phyloP scores from a whole-genome alignment of 2,329 filamentous ascomycete species.

The Cordyceps cateniannulata region DNA sequence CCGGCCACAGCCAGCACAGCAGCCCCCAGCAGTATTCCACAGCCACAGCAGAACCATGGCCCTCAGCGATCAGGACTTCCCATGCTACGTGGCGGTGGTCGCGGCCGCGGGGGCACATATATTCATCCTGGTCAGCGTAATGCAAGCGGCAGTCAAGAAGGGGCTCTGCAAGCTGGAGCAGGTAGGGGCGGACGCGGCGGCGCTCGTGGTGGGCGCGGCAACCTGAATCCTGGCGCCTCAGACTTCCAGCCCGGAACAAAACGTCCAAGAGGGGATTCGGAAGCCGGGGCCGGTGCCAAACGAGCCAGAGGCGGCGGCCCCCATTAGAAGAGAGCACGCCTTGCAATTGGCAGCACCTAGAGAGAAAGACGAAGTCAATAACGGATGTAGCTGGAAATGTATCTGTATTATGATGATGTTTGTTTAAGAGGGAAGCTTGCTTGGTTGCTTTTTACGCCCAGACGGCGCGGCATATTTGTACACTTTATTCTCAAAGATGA shows the following conservation, averaged over 20 bases:
- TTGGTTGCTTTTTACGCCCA: neutral
- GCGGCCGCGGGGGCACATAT: conserved; percentile 32
- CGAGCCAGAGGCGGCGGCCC: conserved; percentile 30
- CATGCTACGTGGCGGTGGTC: conserved; percentile 35
- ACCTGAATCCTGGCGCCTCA: conserved; percentile 43
- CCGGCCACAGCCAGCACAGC: conserved; percentile 13
- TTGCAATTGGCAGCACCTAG: neutral
- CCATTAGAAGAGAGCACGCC: conserved; percentile 22
- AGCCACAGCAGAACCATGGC: conserved; percentile 14
- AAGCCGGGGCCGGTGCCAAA: conserved; percentile 36
- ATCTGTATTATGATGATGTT: conserved; percentile 8
- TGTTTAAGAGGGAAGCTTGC: neutral
- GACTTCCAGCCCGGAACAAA: conserved; percentile 55
- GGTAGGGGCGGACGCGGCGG: conserved; percentile 36
- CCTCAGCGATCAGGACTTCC: conserved; percentile 32
- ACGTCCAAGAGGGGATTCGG: conserved; percentile 48
- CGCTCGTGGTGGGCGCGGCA: conserved; percentile 32
- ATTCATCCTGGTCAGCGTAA: conserved; percentile 31
- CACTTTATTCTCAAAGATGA: neutral
- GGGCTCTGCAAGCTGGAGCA: conserved; percentile 21
- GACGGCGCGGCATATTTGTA: neutral
- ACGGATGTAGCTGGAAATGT: neutral
- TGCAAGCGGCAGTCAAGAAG: conserved; percentile 30
- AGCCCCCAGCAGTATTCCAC: conserved; percentile 1
- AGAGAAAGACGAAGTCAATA: neutral